phyloP scores from a whole-genome alignment of 495 filamentous ascomycete species.

The Friedmanniomyces endolithicus region DNA sequence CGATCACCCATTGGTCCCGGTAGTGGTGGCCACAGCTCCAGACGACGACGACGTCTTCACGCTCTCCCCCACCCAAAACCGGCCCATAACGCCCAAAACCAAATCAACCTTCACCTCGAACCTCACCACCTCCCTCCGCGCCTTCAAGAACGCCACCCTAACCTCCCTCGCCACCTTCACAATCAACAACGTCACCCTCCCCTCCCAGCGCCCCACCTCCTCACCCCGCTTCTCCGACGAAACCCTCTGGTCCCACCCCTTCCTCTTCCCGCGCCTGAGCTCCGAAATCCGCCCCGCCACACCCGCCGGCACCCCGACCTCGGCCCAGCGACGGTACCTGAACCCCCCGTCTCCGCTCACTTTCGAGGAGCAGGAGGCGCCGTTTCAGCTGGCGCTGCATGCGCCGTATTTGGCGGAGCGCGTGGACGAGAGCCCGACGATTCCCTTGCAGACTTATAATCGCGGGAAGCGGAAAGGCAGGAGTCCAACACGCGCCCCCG shows the following conservation, averaged over 20 bases:
- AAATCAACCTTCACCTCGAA: constrained; percentile 73
- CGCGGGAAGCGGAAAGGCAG: constrained; percentile 13
- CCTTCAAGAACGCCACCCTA: constrained; percentile 65
- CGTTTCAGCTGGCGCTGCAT: constrained; percentile 13
- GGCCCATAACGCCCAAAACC: constrained; percentile 8
- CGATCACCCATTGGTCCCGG: constrained; percentile 28
- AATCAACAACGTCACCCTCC: background rate
- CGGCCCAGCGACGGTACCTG: constrained; percentile 73
- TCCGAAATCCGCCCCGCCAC: constrained; percentile 74
- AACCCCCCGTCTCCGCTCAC: constrained; percentile 60
- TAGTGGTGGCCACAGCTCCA: background rate
- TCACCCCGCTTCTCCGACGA: constrained; percentile 73
- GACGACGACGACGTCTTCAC: constrained; percentile 30
- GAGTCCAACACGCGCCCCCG: no score
- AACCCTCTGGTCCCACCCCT: constrained; percentile 68
- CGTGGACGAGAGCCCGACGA: constrained; percentile 20
- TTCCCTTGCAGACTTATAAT: constrained; percentile 31
- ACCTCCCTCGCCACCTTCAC: constrained; percentile 66
- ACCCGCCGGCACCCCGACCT: constrained; percentile 35
- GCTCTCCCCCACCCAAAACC: constrained; percentile 7
- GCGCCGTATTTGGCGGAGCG: constrained; percentile 13
- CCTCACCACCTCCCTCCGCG: constrained; percentile 79
- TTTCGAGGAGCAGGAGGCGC: constrained; percentile 18
- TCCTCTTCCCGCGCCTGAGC: constrained; percentile 69
- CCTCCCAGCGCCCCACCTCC: constrained; percentile 25